Evolutionary conservation across 139 green algal species (phyloP), one percentile per base, ranked within the genome.

Genomic region (Nannochloris sp.): DNA sequence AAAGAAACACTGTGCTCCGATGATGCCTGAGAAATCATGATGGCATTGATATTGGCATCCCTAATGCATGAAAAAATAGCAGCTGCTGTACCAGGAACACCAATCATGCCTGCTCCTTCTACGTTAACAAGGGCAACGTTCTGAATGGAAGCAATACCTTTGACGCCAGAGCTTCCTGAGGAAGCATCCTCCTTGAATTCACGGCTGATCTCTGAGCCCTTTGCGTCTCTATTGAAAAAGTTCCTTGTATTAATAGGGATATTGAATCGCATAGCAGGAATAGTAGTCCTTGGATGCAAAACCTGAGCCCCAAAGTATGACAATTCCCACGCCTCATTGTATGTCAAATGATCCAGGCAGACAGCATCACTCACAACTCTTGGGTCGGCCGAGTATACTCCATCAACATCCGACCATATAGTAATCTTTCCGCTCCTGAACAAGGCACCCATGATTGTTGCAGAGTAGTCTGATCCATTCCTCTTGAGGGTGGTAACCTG

Each of bases 371-470:
- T 34, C 34, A 91, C 88, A 74, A 96, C 96, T 55, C 92, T 77
- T 4, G 92, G 92, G 75, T 98, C 92, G 2, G 92, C 92, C 7
- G 71, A 87, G 72, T 90, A 98, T 25, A 98, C 92, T 18, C 92
- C 92, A 48, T 97, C 81, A 34, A 98, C 92, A 64, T 98, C 92
- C 0, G 92, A 97, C 92, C 92, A 98, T 70, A 98, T 98, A 57
- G 88, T 96, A 83, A 97, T 94, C 63, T 82, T 67, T 37, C 67
- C 67, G 34, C 70, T 63, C 62, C 69, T 67, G 58, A 97, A 81
- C 23, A 98, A 78, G 1, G 88, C 79, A 9, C 90, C 92, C 49
- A 98, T 70, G 68, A 96, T 96, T 64, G 92, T 95, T 49, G 91
- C 92, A 7, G 71, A 88, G 78, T 96, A 96, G 79, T 98, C 92